Base-by-base conservation (phyloP, 331 rosid species). In the Ulmus americana region DNA sequence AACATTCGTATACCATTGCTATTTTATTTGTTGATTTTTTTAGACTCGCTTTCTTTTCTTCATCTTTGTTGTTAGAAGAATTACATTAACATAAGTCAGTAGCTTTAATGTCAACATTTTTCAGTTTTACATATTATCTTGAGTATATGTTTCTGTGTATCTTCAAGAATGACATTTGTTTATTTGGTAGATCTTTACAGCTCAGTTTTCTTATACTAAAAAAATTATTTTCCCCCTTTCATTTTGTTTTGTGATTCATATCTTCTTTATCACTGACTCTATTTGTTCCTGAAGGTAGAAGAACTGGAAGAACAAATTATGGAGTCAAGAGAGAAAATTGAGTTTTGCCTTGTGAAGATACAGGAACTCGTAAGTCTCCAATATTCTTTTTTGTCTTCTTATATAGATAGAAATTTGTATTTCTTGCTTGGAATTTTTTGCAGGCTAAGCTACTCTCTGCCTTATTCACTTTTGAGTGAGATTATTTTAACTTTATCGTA, bases 321-420 rank as follows among this genome's bases (percentile, higher is more conserved):
- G 70, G 97, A 87, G 39, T 78, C 97, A 8, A 85, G 79, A 76
- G 84, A 85, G 86, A 95, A 90, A 82, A 87, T 95, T 59, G 87
- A 82, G 69, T 87, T 72, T 68, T 95, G 6, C 73, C 91, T 87
- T 42, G 52, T 82, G 52, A 90, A 95, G 81, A 95, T 95, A 97
- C 99, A 95, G 79, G 97, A 95, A 77, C 92, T 95, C 59, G 99
- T 90, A 68, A 87, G 99, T 84, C 70, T 45, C 38, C 40, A 52
- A 6, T 15, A 40, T 58, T 57, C 6, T 63, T 6, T 54, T 54
- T 1, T 58, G 10, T 38, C 11, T 35, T 9, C 61, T 69, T 58
- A 6, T 28, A 55, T 69, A 2, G 35, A 28, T 28, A 0, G 55
- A 46, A 13, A 18, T 43, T 61, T 46, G 52, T 39, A 52, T 45